Percentiles rank a stretch among this genome's conserved stretches.
phyloP scores from a whole-genome alignment of 768 basidiomycete genomes.

The Calocybe cyanea region DNA sequence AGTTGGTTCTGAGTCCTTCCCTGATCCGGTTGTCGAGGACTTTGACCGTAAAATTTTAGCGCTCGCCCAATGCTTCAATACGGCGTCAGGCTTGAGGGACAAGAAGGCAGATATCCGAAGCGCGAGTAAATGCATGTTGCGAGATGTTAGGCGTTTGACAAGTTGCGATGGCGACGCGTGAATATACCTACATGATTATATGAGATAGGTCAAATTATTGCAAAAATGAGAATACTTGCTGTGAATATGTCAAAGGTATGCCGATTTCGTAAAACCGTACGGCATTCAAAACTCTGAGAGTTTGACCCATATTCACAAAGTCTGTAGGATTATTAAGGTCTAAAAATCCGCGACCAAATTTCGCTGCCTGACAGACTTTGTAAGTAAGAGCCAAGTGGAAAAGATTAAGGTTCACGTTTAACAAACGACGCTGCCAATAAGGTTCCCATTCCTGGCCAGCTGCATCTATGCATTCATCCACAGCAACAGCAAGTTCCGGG shows the following conservation, averaged over 20 bases:
- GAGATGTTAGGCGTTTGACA: slow-evolving; percentile 76
- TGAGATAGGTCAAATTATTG: neutral
- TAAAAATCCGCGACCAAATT: slow-evolving; percentile 91
- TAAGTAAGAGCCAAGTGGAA: slow-evolving; percentile 1
- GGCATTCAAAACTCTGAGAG: slow-evolving; percentile 90
- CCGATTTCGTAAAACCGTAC: slow-evolving; percentile 90
- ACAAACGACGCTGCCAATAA: slow-evolving; percentile 80
- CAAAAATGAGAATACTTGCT: slow-evolving; percentile 49
- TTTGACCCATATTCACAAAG: slow-evolving; percentile 89
- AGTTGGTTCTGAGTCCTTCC: slow-evolving; percentile 49
- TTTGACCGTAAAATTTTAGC: slow-evolving; percentile 82
- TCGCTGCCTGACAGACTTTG: slow-evolving; percentile 69
- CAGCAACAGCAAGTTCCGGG: slow-evolving; percentile 55
- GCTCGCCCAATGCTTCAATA: slow-evolving; percentile 94
- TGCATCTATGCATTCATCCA: slow-evolving; percentile 84
- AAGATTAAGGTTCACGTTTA: slow-evolving; percentile 56
- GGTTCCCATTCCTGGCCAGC: slow-evolving; percentile 92
- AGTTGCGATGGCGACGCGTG: slow-evolving; percentile 78
- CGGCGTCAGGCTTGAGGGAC: slow-evolving; percentile 76
- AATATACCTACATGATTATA: slow-evolving; percentile 61
- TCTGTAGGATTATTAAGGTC: slow-evolving; percentile 91
- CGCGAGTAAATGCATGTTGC: slow-evolving; percentile 89
- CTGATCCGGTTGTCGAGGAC: slow-evolving; percentile 48
- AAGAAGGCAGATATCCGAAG: slow-evolving; percentile 86
- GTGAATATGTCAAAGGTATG: slow-evolving; percentile 86